These are phyloP conservation scores for Verticillium isaacii DNA, from an alignment of 2,329 filamentous ascomycete species.

Conservation along the genomic window DNA sequence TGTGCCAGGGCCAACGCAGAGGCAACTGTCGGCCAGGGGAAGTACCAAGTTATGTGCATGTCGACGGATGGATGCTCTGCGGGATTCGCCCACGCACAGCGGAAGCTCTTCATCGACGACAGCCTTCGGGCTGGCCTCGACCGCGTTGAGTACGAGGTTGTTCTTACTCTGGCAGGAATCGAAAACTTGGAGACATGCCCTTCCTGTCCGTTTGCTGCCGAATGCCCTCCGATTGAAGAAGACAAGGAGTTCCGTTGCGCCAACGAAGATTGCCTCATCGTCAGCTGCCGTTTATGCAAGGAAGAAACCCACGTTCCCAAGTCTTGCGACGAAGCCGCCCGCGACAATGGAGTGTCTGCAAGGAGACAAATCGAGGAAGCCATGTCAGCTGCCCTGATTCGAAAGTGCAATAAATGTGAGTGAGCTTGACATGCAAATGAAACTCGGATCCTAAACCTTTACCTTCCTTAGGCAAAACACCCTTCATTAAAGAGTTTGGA, in stretches of 20 bases:
- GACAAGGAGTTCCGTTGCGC: slow-evolving; percentile 72
- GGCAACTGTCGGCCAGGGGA: slow-evolving; percentile 62
- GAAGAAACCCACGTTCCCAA: slow-evolving; percentile 66
- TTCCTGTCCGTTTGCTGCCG: slow-evolving; percentile 76
- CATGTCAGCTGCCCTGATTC: slow-evolving; percentile 74
- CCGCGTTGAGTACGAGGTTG: slow-evolving; percentile 65
- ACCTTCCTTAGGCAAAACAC: slow-evolving; percentile 48
- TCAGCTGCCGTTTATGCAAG: slow-evolving; percentile 66
- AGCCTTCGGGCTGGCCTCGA: slow-evolving; percentile 59
- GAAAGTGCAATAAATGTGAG: slow-evolving; percentile 65
- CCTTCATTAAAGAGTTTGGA: slow-evolving; percentile 72
- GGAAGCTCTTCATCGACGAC: slow-evolving; percentile 51
- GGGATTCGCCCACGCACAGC: slow-evolving; percentile 52
- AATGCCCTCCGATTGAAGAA: slow-evolving; percentile 61
- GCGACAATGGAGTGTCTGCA: slow-evolving; percentile 53
- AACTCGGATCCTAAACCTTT: slow-evolving; percentile 6
- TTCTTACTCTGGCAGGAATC: slow-evolving; percentile 64
- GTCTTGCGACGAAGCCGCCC: slow-evolving; percentile 62
- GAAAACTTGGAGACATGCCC: slow-evolving; percentile 72
- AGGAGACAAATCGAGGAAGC: slow-evolving; percentile 75
- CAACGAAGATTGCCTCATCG: slow-evolving; percentile 57
- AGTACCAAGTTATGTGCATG: slow-evolving; percentile 66
- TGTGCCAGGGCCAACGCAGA: slow-evolving; percentile 66
- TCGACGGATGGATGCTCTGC: slow-evolving; percentile 61
- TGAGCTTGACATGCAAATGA: not conserved